These are phyloP conservation scores for Gardenia jasminoides DNA, from an alignment of 257 asterid genomes.

Conservation along the genomic window DNA sequence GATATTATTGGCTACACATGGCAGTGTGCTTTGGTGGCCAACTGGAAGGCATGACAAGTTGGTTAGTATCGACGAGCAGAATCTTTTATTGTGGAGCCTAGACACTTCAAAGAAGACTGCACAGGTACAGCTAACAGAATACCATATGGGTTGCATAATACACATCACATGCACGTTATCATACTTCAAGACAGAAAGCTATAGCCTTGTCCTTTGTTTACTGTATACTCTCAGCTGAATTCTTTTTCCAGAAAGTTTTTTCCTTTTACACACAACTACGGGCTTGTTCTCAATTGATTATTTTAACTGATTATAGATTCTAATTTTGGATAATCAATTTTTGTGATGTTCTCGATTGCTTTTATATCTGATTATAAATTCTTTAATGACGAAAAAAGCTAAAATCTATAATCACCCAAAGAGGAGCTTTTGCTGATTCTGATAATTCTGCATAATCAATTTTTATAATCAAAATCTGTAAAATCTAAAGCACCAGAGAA, in stretches of 20 bases:
- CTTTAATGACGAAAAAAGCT: no score
- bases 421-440: no score
- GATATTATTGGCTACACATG: constrained; percentile 30
- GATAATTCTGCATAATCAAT: no score
- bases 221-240: neutral
- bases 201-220: constrained; percentile 6
- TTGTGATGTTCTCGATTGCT: no score
- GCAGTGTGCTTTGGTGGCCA: constrained; percentile 96
- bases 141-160: neutral
- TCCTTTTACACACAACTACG: neutral
- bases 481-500: no score
- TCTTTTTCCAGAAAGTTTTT: neutral
- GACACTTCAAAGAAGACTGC: constrained; percentile 88
- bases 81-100: constrained; percentile 80
- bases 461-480: no score
- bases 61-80: constrained; percentile 84
- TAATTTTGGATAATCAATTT: no score
- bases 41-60: constrained; percentile 94
- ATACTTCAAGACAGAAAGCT: neutral
- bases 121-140: constrained; percentile 53
- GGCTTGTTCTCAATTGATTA: no score
- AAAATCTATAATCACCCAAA: no score
- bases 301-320: no score
- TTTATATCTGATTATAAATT: no score
- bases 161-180: neutral